phyloP scores from a whole-genome alignment of 305 asterid genomes.

The Plantago rigida region DNA sequence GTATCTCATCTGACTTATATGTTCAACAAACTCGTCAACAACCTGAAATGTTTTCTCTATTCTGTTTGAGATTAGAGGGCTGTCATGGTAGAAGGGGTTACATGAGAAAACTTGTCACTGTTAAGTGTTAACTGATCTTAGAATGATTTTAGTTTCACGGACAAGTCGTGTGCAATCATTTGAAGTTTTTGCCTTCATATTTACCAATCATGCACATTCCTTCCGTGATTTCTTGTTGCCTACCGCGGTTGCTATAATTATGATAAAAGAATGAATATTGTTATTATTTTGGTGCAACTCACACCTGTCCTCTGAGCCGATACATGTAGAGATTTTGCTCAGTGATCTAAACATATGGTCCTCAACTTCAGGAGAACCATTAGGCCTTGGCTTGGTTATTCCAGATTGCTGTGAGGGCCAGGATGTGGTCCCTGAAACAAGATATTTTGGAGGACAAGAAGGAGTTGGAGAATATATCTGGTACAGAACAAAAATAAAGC shows the following conservation, averaged over 20 bases:
- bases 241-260: neutral
- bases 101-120: no score
- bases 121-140: no score
- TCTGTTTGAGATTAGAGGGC: no score
- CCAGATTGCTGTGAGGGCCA: constrained; percentile 81
- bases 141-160: no score
- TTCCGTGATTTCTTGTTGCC: neutral
- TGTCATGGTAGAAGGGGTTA: no score
- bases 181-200: neutral
- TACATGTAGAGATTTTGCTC: constrained; percentile 4
- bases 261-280: no score
- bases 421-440: constrained; percentile 61
- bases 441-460: constrained; percentile 85
- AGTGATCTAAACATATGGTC: constrained; percentile 26
- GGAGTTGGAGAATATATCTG: constrained; percentile 78
- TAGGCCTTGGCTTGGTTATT: constrained; percentile 62
- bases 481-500: constrained; percentile 72
- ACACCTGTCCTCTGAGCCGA: no score
- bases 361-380: constrained; percentile 60
- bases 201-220: neutral
- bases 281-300: no score
- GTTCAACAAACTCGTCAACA: constrained; percentile 4
- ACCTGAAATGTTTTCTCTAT: constrained; percentile 13
- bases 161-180: no score
- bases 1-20: constrained; percentile 23